Evolutionary conservation across 2,329 filamentous ascomycete genomes (phyloP).

Genomic region (Paraphaeosphaeria sporulosa): DNA sequence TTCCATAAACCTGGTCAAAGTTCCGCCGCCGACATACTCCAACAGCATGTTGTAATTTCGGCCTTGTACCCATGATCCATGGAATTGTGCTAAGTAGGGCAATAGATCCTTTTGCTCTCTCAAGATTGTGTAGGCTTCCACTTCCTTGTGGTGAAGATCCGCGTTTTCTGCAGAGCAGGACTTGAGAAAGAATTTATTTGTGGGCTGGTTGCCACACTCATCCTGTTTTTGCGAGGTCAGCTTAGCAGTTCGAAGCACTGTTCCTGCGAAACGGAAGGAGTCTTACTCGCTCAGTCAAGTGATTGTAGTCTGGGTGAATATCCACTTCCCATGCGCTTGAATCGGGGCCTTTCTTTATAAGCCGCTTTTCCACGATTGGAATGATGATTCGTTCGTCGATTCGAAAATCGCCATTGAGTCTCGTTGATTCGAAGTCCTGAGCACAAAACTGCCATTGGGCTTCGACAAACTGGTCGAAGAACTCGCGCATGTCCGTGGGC

Average conservation of each 20-base stretch:
- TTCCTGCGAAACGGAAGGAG: no score
- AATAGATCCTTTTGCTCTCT: constrained; percentile 9
- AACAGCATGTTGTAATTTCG: constrained; percentile 43
- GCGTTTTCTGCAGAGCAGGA: constrained; percentile 15
- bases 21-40: constrained; percentile 44
- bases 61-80: constrained; percentile 27
- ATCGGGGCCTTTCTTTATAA: constrained; percentile 2
- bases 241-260: no score
- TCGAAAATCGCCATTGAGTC: constrained; percentile 9
- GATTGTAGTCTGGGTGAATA: constrained; percentile 21
- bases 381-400: constrained; percentile 13
- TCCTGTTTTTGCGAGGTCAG: no score
- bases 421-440: no score
- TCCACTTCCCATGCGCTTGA: constrained; percentile 12
- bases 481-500: constrained; percentile 2
- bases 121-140: constrained; percentile 16
- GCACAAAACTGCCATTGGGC: constrained; percentile 27
- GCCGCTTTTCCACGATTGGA: constrained; percentile 3
- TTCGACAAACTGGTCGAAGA: constrained; percentile 19
- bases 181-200: constrained; percentile 27
- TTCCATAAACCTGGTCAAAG: constrained; percentile 40
- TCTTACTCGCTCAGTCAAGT: no score
- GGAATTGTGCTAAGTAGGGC: constrained; percentile 14
- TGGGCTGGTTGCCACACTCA: neutral
- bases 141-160: constrained; percentile 24